Conservation (phyloP, 2,329 filamentous ascomycete genomes). For the Lasiodiplodia sp. region DNA sequence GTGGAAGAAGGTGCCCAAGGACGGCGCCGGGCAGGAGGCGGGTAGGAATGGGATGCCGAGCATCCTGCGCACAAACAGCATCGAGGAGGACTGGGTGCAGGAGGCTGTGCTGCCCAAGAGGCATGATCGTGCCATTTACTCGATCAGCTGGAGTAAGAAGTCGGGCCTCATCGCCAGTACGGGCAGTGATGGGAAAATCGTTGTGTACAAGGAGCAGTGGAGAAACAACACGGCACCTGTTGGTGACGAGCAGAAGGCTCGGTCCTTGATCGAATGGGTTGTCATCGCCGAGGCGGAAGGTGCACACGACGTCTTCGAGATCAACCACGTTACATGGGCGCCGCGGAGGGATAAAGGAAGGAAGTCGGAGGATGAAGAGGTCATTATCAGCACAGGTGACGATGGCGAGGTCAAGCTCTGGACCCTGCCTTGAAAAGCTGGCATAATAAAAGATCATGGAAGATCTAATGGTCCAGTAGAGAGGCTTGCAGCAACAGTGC, state of each 20-base stretch:
- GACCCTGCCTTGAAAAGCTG: slow-evolving; percentile 47
- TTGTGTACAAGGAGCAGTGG: slow-evolving; percentile 75
- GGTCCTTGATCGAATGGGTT: slow-evolving; percentile 67
- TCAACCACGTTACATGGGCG: slow-evolving; percentile 93
- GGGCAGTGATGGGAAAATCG: slow-evolving; percentile 84
- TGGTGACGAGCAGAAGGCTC: slow-evolving; percentile 34
- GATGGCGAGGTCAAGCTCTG: slow-evolving; percentile 89
- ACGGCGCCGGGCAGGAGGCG: slow-evolving; percentile 54
- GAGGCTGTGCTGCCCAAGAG: slow-evolving; percentile 75
- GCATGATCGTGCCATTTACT: slow-evolving; percentile 85
- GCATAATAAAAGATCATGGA: neutral
- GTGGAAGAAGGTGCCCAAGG: slow-evolving; percentile 72
- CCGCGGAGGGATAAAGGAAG: slow-evolving; percentile 73
- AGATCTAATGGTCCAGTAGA: neutral
- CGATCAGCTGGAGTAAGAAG: slow-evolving; percentile 80
- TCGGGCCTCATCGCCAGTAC: slow-evolving; percentile 85
- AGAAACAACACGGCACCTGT: slow-evolving; percentile 33
- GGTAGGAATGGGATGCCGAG: slow-evolving; percentile 76
- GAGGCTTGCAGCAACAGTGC: neutral
- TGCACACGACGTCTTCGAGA: slow-evolving; percentile 89
- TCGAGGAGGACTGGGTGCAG: slow-evolving; percentile 85
- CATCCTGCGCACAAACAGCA: slow-evolving; percentile 76
- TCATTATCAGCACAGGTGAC: slow-evolving; percentile 89
- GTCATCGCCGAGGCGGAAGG: slow-evolving; percentile 73
- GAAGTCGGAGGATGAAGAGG: slow-evolving; percentile 73